phyloP scores from a whole-genome alignment of 257 asterid species.

The Solanum lycopersicoides region DNA sequence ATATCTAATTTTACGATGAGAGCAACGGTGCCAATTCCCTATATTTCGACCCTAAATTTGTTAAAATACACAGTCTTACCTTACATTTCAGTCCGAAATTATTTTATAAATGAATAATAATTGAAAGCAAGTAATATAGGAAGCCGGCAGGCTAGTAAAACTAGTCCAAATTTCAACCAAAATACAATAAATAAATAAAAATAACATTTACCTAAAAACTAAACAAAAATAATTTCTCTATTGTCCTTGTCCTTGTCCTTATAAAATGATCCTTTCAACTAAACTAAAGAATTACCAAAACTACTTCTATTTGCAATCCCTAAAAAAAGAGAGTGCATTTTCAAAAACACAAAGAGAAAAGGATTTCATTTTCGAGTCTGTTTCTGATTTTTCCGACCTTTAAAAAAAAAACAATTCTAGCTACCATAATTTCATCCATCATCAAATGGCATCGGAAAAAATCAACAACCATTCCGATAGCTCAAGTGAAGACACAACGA shows the following conservation, averaged over 20 bases:
- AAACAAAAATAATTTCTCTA: neutral
- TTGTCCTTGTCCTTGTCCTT: neutral
- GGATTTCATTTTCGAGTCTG: neutral
- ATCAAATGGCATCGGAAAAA: slow-evolving; percentile 29
- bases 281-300: neutral
- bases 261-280: neutral
- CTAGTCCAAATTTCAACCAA: neutral
- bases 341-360: neutral
- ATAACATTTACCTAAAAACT: neutral
- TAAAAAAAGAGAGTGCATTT: neutral
- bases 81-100: no score
- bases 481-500: slow-evolving; percentile 25
- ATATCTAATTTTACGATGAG: no score
- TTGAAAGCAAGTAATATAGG: neutral
- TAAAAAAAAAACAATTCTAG: neutral
- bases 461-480: slow-evolving; percentile 18
- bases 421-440: neutral
- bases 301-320: neutral
- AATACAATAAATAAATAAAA: neutral
- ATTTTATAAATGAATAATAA: neutral
- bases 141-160: neutral
- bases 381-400: neutral
- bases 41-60: no score
- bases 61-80: no score
- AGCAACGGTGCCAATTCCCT: no score